Evolutionary conservation across 768 basidiomycete genomes (phyloP).

Genomic region (Strobilomyces dryophilus): DNA sequence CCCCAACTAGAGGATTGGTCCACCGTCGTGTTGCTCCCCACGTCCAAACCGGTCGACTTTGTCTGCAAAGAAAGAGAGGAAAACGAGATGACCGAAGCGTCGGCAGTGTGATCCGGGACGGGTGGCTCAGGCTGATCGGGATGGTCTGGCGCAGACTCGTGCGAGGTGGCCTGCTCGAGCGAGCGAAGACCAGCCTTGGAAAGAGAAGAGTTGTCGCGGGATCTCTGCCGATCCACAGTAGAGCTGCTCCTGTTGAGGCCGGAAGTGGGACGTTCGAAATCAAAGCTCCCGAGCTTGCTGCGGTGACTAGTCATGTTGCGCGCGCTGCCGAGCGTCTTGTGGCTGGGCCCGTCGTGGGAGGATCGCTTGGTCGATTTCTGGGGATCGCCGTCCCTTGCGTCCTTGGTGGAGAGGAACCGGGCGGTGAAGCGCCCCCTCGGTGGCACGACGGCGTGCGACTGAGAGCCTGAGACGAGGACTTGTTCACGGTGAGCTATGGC

Average conservation of each 20-base stretch:
- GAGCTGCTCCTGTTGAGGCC: slow-evolving; percentile 29
- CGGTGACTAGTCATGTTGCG: slow-evolving; percentile 37
- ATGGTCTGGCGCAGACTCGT: slow-evolving; percentile 21
- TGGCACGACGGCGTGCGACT: slow-evolving; percentile 9
- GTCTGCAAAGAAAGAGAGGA: slow-evolving; percentile 37
- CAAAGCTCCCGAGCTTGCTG: slow-evolving; percentile 69
- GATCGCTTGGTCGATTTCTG: slow-evolving; percentile 26
- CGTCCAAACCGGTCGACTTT: slow-evolving; percentile 32
- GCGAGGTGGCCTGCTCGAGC: slow-evolving; percentile 25
- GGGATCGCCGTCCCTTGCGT: slow-evolving; percentile 17
- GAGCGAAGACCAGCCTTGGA: slow-evolving; percentile 15
- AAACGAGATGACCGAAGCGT: slow-evolving; percentile 30
- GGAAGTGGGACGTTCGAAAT: slow-evolving; percentile 67
- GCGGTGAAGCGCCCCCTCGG: slow-evolving; percentile 29
- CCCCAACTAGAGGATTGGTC: slow-evolving; percentile 56
- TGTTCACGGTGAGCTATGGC: slow-evolving; percentile 24
- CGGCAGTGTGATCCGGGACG: slow-evolving; percentile 30
- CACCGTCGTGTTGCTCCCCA: slow-evolving; percentile 21
- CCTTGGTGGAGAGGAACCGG: slow-evolving; percentile 27
- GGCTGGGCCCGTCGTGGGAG: slow-evolving; percentile 4
- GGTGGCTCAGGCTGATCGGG: slow-evolving; percentile 19
- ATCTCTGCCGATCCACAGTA: slow-evolving; percentile 19
- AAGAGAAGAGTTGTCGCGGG: slow-evolving; percentile 3
- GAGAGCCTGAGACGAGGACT: slow-evolving; percentile 24
- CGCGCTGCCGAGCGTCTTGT: slow-evolving; percentile 8